Base-by-base conservation (phyloP, 1,284 basidiomycete species). In the Wolfiporia cocos region DNA sequence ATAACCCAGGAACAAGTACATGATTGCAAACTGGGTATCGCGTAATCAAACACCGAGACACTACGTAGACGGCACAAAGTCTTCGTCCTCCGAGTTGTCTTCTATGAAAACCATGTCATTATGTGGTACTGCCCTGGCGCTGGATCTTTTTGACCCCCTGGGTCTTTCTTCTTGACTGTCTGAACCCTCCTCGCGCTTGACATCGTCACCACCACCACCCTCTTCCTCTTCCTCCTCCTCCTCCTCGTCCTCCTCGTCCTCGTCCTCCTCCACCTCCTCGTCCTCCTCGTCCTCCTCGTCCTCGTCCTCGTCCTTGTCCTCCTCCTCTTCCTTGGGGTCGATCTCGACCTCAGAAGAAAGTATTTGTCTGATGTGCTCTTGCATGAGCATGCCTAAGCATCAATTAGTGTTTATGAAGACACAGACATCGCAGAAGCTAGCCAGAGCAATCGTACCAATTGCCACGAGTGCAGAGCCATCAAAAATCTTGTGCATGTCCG, bases 401-500 rank as follows among this genome's bases (percentile, higher is more conserved):
- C 10, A 32, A 15, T 19, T 38, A n/a, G 15, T 33, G 37, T 29
- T 14, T 20, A 32, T 32, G 20, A 43, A 33, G 5, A 38, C 19
- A 34, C 10, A n/a, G n/a, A n/a, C 5, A 31, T 15, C 2, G 18
- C 10, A 4, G 29, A 3, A 22, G 15, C 24, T 15, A 9, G 5
- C 20, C 34, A 46, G 18, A 49, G 24, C 15, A 59, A 69, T 18
- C 34, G n/a, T n/a, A 84, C 84, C 83, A 51, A 87, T 68, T 4
- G 74, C 81, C 62, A 87, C 68, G 33, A 87, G 68, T 2, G 81
- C 80, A 11, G 81, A 79, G 1, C 84, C 84, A 52, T 86, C 81
- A 48, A 86, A 68, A 2, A 73, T 67, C 52, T 73, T 83, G 57
- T 86, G 86, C 85, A 87, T 87, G 48, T 86, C 80, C 45, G 68